Conservation (phyloP, 805 yeast genomes). For the Ogataea pilisensis region DNA sequence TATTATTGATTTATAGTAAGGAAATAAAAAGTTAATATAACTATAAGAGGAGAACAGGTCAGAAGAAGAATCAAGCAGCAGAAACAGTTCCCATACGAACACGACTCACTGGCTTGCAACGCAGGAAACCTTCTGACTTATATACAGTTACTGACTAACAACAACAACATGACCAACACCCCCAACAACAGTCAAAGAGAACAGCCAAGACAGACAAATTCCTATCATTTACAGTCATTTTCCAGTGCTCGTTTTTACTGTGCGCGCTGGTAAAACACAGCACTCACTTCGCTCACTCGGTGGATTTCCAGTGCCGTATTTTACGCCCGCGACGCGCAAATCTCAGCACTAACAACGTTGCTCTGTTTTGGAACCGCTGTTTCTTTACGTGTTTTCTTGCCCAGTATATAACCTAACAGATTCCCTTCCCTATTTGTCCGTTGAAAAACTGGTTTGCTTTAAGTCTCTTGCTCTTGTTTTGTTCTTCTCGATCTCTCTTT, state of each 20-base stretch:
- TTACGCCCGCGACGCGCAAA: background rate
- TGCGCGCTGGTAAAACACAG: no score
- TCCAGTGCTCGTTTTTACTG: no score
- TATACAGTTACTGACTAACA: background rate
- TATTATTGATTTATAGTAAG: constrained; percentile 11
- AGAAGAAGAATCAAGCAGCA: background rate
- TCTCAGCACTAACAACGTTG: background rate
- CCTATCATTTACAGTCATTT: no score
- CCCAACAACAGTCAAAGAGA: no score
- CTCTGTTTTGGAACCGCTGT: no score
- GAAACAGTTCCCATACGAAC: background rate
- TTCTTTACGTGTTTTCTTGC: background rate
- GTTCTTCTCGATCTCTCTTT: background rate
- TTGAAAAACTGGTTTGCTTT: no score
- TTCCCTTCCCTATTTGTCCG: background rate
- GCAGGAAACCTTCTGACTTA: background rate
- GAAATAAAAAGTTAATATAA: constrained; percentile 5
- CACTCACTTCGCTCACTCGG: background rate
- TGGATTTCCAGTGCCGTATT: background rate
- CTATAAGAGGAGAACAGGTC: no score
- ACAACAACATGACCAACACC: background rate
- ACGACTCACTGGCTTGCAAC: background rate
- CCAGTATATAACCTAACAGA: background rate
- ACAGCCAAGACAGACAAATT: no score
- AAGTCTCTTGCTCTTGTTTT: background rate